These are phyloP conservation scores for Cryomyces antarcticus DNA, from an alignment of 495 filamentous ascomycete species.

Conservation along the genomic window DNA sequence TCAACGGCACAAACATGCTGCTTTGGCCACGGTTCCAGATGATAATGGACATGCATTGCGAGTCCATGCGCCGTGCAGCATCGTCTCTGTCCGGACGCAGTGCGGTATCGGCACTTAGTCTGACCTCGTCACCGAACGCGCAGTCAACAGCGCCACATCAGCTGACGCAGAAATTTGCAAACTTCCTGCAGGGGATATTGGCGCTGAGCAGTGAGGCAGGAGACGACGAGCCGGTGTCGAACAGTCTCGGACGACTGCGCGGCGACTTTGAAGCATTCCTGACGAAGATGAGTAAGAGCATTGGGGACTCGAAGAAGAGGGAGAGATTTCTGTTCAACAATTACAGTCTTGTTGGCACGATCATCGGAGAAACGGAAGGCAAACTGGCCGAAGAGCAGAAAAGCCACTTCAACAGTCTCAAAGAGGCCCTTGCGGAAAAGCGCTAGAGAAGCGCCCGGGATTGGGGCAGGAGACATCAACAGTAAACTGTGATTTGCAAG, in stretches of 20 bases:
- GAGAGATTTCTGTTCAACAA: conserved; percentile 87
- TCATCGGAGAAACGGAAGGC: conserved; percentile 65
- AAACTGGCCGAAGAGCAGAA: conserved; percentile 60
- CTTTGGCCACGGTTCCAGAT: conserved; percentile 91
- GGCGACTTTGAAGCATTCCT: conserved; percentile 13
- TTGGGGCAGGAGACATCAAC: too few species aligned
- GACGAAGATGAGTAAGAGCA: conserved; percentile 16
- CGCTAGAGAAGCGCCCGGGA: too few species aligned
- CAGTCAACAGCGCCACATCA: conserved; percentile 75
- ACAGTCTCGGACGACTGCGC: conserved; percentile 54
- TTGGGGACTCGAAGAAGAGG: conserved; percentile 57
- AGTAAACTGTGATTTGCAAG: too few species aligned
- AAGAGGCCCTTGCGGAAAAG: too few species aligned
- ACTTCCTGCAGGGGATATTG: conserved; percentile 69
- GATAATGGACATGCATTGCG: conserved; percentile 81
- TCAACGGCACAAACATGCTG: conserved; percentile 87
- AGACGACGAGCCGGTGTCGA: conserved; percentile 78
- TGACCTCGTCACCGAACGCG: conserved; percentile 36
- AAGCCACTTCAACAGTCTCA: conserved; percentile 33
- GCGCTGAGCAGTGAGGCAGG: conserved; percentile 66
- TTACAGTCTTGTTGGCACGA: conserved; percentile 76
- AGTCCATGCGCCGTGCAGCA: conserved; percentile 49
- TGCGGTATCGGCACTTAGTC: conserved; percentile 32
- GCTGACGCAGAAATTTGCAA: conserved; percentile 79
- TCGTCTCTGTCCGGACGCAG: conserved; percentile 28